phyloP scores from a whole-genome alignment of 176 grass and related monocot genomes.

The Phyllostachys edulis region DNA sequence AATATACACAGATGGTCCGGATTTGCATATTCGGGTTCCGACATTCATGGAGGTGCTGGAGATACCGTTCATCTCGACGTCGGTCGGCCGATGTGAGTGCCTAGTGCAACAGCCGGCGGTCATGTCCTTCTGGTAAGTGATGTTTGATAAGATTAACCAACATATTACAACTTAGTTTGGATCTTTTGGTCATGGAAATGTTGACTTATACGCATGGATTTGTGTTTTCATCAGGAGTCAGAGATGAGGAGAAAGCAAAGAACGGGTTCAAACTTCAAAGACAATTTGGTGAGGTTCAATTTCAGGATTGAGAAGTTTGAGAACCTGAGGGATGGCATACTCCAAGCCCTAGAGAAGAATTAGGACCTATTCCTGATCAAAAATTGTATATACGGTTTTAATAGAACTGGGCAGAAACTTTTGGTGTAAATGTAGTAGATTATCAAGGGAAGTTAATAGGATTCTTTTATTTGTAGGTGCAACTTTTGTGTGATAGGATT shows the following conservation, averaged over 20 bases:
- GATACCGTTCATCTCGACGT: too few relatives aligned
- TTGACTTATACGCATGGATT: not conserved
- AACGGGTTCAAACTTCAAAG: conserved; percentile 47
- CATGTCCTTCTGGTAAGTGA: conserved; percentile 54
- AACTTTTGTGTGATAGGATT: too few relatives aligned
- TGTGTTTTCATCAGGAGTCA: not conserved
- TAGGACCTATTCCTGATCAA: not conserved
- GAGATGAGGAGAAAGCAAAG: conserved; percentile 33
- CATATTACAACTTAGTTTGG: not conserved
- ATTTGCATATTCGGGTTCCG: too few relatives aligned
- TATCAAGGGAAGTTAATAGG: too few relatives aligned
- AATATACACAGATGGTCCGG: too few relatives aligned
- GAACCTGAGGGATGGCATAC: conserved; percentile 53
- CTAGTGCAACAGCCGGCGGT: conserved; percentile 61
- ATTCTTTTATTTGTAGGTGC: too few relatives aligned
- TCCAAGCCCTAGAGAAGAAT: conserved; percentile 50
- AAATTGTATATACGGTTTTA: not conserved
- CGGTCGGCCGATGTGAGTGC: conserved; percentile 53
- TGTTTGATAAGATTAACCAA: not conserved
- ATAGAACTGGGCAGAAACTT: not conserved
- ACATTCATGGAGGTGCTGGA: too few relatives aligned
- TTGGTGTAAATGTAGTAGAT: not conserved
- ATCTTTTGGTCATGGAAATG: not conserved
- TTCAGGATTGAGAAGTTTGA: conserved; percentile 65
- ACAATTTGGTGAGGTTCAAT: conserved; percentile 55